phyloP scores from a whole-genome alignment of 371 early-diverging fungal genomes.

The Mortierella sp. region DNA sequence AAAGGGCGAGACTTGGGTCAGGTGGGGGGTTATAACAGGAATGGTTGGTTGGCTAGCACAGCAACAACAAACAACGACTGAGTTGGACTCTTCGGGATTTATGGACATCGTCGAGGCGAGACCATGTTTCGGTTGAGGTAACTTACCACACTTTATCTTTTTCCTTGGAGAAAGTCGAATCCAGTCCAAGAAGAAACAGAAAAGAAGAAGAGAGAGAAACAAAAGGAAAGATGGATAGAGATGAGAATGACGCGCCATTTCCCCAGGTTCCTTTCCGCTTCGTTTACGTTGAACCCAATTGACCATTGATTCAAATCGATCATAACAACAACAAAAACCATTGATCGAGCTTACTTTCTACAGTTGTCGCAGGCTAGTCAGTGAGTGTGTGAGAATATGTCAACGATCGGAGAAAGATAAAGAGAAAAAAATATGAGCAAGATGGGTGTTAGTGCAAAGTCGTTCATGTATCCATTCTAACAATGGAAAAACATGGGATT shows the following conservation, averaged over 20 bases:
- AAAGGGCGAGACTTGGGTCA: not conserved
- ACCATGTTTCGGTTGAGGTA: not conserved
- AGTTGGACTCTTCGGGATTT: not conserved
- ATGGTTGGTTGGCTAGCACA: not conserved
- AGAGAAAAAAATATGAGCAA: not conserved
- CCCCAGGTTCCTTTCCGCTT: not conserved
- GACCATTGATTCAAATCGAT: not conserved
- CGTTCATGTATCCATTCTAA: not conserved
- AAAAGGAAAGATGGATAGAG: not conserved
- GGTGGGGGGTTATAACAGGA: not conserved
- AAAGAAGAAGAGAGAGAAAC: not conserved
- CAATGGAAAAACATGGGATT: not conserved
- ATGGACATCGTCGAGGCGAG: not conserved
- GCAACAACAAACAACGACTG: not conserved
- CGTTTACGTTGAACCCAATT: not conserved
- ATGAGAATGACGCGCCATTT: not conserved
- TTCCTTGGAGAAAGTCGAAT: conserved; percentile 30
- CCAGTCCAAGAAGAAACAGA: not conserved
- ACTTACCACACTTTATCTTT: conserved; percentile 58
- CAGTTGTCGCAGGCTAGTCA: conserved; percentile 54
- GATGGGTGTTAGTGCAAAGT: not conserved
- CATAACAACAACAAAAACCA: not conserved
- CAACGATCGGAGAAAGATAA: not conserved
- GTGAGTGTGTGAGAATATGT: not conserved
- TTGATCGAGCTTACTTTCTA: conserved; percentile 42